Evolutionary conservation across 495 filamentous ascomycete species (phyloP).

Genomic region (Talaromyces borbonicus): DNA sequence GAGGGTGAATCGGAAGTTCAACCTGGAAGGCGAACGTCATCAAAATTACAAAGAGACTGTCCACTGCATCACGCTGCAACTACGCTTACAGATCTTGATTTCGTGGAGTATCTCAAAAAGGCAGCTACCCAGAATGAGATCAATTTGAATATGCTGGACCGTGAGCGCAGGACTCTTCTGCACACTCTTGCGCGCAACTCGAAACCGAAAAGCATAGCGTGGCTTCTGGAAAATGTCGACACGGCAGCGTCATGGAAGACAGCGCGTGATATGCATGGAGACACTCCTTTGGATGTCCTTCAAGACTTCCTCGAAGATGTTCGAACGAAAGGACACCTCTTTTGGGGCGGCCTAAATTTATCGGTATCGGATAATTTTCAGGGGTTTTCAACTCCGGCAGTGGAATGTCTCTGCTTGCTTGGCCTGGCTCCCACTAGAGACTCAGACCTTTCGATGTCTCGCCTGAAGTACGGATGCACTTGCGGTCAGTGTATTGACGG

Average conservation of each 20-base stretch:
- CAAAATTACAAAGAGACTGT: conserved; percentile 10
- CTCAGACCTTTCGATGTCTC: conserved; percentile 8
- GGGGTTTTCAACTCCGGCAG: conserved; percentile 16
- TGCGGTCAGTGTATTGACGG: conserved; percentile 23
- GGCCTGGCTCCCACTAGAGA: conserved; percentile 6
- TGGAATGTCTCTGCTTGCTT: conserved; percentile 18
- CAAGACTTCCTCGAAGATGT: conserved; percentile 14
- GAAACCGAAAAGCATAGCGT: conserved; percentile 17
- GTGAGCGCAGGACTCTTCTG: conserved; percentile 11
- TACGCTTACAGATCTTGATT: conserved; percentile 8
- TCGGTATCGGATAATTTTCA: conserved; percentile 18
- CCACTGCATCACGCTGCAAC: conserved; percentile 15
- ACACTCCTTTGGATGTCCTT: conserved; percentile 19
- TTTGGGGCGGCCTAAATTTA: conserved; percentile 4
- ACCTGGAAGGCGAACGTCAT: conserved; percentile 6
- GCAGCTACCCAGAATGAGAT: neutral
- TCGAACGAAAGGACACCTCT: conserved; percentile 8
- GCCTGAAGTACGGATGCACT: conserved; percentile 19
- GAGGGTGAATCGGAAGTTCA: neutral
- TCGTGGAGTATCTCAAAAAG: conserved; percentile 1
- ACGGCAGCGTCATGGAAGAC: conserved; percentile 13
- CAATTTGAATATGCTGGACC: neutral
- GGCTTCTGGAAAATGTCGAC: conserved; percentile 16
- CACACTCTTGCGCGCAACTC: conserved; percentile 16
- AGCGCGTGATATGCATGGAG: conserved; percentile 17